A percentile compares a stretch with the other conserved stretches of the same genome.
Evolutionary conservation across 1,284 basidiomycete genomes (phyloP).

Genomic region (Melampsora occidentalis): DNA sequence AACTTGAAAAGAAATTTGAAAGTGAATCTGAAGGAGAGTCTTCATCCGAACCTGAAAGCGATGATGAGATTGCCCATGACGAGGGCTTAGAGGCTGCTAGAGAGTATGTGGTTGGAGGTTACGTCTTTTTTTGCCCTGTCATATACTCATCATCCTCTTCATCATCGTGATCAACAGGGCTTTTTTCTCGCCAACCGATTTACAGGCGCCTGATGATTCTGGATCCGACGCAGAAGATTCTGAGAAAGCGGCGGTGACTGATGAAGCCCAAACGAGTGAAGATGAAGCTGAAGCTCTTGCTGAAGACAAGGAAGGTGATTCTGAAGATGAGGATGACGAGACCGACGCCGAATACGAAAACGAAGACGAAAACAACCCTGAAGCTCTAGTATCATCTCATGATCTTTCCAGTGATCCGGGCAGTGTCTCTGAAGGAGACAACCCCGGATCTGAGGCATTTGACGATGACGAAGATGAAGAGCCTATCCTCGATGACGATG

Average conservation of each 20-base stretch:
- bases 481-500: slow-evolving; percentile 21
- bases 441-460: slow-evolving; percentile 25
- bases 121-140: background rate
- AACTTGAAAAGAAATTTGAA: slow-evolving; percentile 42
- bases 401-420: slow-evolving; percentile 75
- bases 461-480: slow-evolving; percentile 45
- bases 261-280: background rate
- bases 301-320: slow-evolving; percentile 38
- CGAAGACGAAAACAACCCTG: slow-evolving; percentile 63
- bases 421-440: slow-evolving; percentile 48
- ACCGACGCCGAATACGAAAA: slow-evolving; percentile 63
- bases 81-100: slow-evolving; percentile 41
- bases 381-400: slow-evolving; percentile 74
- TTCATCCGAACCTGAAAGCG: slow-evolving; percentile 42
- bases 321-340: slow-evolving; percentile 43
- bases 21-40: slow-evolving; percentile 13
- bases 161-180: slow-evolving; percentile 14
- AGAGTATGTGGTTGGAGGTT: slow-evolving; percentile 11
- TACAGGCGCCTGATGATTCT: slow-evolving; percentile 47
- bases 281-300: slow-evolving; percentile 47
- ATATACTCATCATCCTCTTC: background rate
- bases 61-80: slow-evolving; percentile 44
- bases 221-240: slow-evolving; percentile 42
- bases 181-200: slow-evolving; percentile 48
- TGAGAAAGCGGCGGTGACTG: background rate